phyloP scores from a whole-genome alignment of 1,284 basidiomycete genomes.

The Sphaerobolus stellatus region DNA sequence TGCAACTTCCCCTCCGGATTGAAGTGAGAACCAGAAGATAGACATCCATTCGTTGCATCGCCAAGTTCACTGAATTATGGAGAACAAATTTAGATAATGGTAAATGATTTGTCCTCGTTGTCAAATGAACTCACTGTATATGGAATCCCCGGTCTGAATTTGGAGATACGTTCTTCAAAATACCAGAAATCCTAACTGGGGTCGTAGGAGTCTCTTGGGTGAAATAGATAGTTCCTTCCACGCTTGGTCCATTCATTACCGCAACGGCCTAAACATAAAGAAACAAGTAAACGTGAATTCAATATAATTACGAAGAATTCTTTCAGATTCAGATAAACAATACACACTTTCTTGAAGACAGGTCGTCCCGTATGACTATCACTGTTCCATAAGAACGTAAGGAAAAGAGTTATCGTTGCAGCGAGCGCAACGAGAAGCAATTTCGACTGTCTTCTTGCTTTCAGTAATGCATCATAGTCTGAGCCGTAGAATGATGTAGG shows the following conservation, averaged over 20 bases:
- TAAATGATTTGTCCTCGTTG: neutral
- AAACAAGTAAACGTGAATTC: neutral
- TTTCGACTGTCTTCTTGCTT: neutral
- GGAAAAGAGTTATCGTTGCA: neutral
- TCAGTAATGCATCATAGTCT: neutral
- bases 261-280: slow-evolving; percentile 14
- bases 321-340: neutral
- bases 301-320: neutral
- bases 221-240: slow-evolving; percentile 42
- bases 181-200: slow-evolving; percentile 42
- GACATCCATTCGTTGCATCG: slow-evolving; percentile 66
- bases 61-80: slow-evolving; percentile 56
- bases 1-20: slow-evolving; percentile 70
- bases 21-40: slow-evolving; percentile 73
- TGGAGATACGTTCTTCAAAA: slow-evolving; percentile 41
- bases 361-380: neutral
- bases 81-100: no score
- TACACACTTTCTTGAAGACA: neutral
- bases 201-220: slow-evolving; percentile 37
- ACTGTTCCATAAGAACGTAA: neutral
- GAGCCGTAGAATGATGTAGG: neutral
- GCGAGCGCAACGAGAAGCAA: neutral
- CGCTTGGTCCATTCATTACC: slow-evolving; percentile 24
- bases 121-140: slow-evolving; percentile 33
- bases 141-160: slow-evolving; percentile 46